Base-by-base conservation (phyloP, 352 stramenopile species). In the Pseudoperonospora humuli region DNA sequence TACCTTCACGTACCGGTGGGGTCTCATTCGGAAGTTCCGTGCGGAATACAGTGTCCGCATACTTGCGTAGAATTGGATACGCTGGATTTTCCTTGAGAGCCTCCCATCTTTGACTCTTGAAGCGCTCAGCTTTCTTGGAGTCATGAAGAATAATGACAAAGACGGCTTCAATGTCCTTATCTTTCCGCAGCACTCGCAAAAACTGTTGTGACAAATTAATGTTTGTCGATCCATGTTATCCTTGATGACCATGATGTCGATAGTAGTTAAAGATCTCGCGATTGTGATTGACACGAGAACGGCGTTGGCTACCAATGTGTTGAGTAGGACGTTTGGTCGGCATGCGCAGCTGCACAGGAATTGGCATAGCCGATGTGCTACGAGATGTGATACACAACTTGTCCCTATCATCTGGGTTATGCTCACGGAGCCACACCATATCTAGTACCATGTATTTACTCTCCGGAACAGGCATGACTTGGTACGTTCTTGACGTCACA, bases 261-360 rank as follows among this genome's bases (percentile, higher is more conserved):
- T 52, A 52, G 20, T 43, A 57, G 13, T 50, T 45, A 13, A 48
- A 48, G 10, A 50, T 57, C 15, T 57, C 41, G 5, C 33, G 37
- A 25, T 20, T 34, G 15, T 44, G 31, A 5, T 19, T 5, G 18
- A 39, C 4, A 32, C 37, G 38, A 35, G 39, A 32, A 32, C 27
- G 27, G n/a, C n/a, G n/a, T n/a, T n/a, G n/a, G n/a, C n/a, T n/a
- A n/a, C n/a, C n/a, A n/a, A n/a, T n/a, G n/a, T n/a, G n/a, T n/a
- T n/a, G n/a, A n/a, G n/a, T n/a, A n/a, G n/a, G n/a, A n/a, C n/a
- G n/a, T n/a, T n/a, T n/a, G n/a, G n/a, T n/a, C n/a, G n/a, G n/a
- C n/a, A n/a, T n/a, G n/a, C n/a, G n/a, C n/a, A n/a, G n/a, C n/a
- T n/a, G n/a, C n/a, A n/a, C n/a, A 32, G 3, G 27, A 13, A 32